These are phyloP conservation scores for Geotrichum histeridarum DNA, from an alignment of 1,139 yeast genomes.

Conservation along the genomic window DNA sequence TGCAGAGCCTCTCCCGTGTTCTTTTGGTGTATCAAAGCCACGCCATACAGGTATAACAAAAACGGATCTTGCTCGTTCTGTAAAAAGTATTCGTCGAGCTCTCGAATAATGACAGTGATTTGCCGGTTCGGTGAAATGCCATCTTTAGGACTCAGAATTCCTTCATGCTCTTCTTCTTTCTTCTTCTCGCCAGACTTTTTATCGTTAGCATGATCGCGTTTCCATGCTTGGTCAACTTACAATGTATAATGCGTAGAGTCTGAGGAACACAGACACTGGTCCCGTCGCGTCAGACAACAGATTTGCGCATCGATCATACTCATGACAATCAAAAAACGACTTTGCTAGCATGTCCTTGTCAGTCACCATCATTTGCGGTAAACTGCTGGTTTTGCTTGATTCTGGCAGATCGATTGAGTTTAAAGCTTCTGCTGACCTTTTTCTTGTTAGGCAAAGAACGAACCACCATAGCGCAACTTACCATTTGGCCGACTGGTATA, in stretches of 20 bases:
- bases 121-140: constrained; percentile 36
- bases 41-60: constrained; percentile 57
- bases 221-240: constrained; percentile 14
- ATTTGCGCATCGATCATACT: constrained; percentile 73
- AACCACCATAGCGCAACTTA: constrained; percentile 27
- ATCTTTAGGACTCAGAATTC: constrained; percentile 49
- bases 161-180: constrained; percentile 69
- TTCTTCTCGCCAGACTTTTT: constrained; percentile 61
- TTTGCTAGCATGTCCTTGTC: constrained; percentile 51
- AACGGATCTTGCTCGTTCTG: constrained; percentile 47
- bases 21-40: constrained; percentile 59
- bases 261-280: constrained; percentile 56
- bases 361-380: not conserved
- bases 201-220: not conserved
- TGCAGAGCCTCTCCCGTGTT: constrained; percentile 56
- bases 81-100: constrained; percentile 27
- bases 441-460: not conserved
- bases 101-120: constrained; percentile 34
- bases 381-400: not conserved
- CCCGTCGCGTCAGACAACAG: constrained; percentile 46
- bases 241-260: constrained; percentile 63
- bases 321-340: constrained; percentile 75
- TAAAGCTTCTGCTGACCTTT: constrained; percentile 62
- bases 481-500: constrained; percentile 76
- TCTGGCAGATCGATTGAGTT: constrained; percentile 29